Evolutionary conservation across 495 filamentous ascomycete genomes (phyloP).

Genomic region (Aspergillus sclerotiicarbonarius): DNA sequence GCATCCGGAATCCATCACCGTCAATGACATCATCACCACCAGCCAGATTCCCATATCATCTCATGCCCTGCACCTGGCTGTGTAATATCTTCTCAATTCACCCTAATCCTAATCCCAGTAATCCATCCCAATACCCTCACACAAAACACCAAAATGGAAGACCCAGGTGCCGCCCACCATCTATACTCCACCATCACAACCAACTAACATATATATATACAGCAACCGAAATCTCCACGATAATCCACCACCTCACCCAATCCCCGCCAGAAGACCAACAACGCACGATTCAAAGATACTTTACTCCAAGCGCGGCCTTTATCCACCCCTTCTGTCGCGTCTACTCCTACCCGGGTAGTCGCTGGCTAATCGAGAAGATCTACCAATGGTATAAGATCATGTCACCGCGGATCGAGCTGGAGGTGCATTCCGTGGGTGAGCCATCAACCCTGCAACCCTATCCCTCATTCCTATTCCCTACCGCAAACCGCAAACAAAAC

Average conservation of each 20-base stretch:
- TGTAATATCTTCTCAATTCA: too few species aligned
- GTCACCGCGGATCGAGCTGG: slow-evolving; percentile 68
- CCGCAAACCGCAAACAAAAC: background rate
- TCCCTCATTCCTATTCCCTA: background rate
- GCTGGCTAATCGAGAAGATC: slow-evolving; percentile 62
- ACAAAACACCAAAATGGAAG: slow-evolving; percentile 30
- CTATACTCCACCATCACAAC: background rate
- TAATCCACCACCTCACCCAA: slow-evolving; percentile 68
- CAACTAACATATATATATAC: slow-evolving; percentile 9
- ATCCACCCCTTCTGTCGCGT: slow-evolving; percentile 79
- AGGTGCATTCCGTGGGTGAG: slow-evolving; percentile 65
- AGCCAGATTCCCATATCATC: too few species aligned
- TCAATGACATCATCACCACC: too few species aligned
- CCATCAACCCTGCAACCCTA: background rate
- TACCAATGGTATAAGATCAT: slow-evolving; percentile 88
- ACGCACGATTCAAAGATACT: slow-evolving; percentile 64
- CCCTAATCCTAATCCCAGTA: slow-evolving; percentile 8
- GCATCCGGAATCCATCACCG: too few species aligned
- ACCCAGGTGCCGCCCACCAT: slow-evolving; percentile 31
- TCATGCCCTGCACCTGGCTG: too few species aligned
- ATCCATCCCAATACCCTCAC: background rate
- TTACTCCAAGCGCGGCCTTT: slow-evolving; percentile 66
- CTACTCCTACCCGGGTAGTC: slow-evolving; percentile 53
- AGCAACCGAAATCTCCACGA: slow-evolving; percentile 54
- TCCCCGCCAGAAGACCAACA: slow-evolving; percentile 61